phyloP scores from a whole-genome alignment of 2,329 filamentous ascomycete species.

The Pseudogymnoascus sp. region DNA sequence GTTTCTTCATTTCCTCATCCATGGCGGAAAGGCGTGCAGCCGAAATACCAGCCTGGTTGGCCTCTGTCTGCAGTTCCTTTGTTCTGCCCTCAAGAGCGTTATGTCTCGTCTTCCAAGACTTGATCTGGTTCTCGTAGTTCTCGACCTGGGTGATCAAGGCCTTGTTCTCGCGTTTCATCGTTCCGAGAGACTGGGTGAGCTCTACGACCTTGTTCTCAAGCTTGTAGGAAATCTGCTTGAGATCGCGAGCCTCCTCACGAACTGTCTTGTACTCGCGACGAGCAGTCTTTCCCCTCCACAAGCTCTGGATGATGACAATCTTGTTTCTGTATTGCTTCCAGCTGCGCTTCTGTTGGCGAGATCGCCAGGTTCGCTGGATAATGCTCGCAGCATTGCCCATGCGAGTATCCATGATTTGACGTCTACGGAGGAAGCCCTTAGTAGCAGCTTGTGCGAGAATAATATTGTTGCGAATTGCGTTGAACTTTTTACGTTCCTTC shows the following conservation, averaged over 20 bases:
- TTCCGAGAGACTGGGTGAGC: constrained; percentile 84
- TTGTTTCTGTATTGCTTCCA: constrained; percentile 90
- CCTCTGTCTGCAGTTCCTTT: constrained; percentile 91
- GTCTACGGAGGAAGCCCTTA: constrained; percentile 85
- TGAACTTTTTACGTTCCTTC: constrained; percentile 76
- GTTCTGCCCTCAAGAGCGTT: constrained; percentile 81
- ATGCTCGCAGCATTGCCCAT: constrained; percentile 82
- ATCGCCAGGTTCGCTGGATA: constrained; percentile 87
- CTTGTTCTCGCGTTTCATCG: constrained; percentile 93
- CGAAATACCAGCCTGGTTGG: constrained; percentile 94
- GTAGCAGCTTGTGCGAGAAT: constrained; percentile 81
- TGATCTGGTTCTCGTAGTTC: constrained; percentile 92
- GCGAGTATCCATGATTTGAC: constrained; percentile 87
- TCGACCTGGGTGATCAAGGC: constrained; percentile 77
- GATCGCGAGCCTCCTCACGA: constrained; percentile 90
- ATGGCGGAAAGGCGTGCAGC: constrained; percentile 82
- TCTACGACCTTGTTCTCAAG: constrained; percentile 99
- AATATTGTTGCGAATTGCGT: constrained; percentile 70
- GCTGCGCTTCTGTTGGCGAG: constrained; percentile 63
- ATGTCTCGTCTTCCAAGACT: constrained; percentile 89
- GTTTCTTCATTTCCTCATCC: constrained; percentile 91
- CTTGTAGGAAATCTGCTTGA: constrained; percentile 99
- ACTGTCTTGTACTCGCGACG: constrained; percentile 80
- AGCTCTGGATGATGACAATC: constrained; percentile 78
- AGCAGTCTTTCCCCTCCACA: constrained; percentile 81